Base-by-base conservation (phyloP, 2,329 filamentous ascomycete genomes). In the Colletotrichum chlorophyti region DNA sequence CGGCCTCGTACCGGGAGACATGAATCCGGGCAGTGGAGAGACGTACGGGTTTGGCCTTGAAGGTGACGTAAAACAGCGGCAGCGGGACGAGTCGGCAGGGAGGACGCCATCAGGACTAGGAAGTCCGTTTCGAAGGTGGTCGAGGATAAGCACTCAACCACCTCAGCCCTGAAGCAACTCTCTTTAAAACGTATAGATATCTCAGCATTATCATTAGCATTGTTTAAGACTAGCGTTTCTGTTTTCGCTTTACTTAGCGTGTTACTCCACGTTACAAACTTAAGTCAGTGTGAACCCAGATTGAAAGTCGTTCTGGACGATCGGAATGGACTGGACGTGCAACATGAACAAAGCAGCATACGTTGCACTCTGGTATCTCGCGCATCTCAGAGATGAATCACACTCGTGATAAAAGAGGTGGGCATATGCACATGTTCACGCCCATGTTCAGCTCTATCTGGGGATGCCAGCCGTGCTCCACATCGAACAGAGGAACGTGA, bases 21-120 rank as follows among this genome's bases (percentile, higher is more conserved):
- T 62, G 19, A 59, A 63, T 24, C 60, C 60, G n/a, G 65, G 64
- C 12, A 58, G 41, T 9, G 60, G 58, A 24, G 58, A 68, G 24
- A 64, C 65, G 42, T 71, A 70, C 32, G 68, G 68, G 2, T 72
- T 72, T 34, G 69, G 68, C 12, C 49, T 70, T 5, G 68, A 71
- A 45, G 69, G 69, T 2, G 68, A 71, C 15, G 68, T 70, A 6
- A 63, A 61, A 58, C 68, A 68, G 48, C 48, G 60, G n/a, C 48
- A 58, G 12, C 23, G 21, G 9, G 57, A 60, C 26, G 42, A 48
- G 5, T 23, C 57, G n/a, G n/a, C n/a, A 9, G 32, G 38, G n/a
- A 40, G 57, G 32, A 42, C 57, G 23, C 57, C 57, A 7, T 45
- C 57, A 11, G 43, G 42, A 17, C 14, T 59, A 6, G 49, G 41